A percentile compares a stretch with the other conserved stretches of the same genome.
Conservation (phyloP, 129 eudicot species). For the Tagetes patula region DNA sequence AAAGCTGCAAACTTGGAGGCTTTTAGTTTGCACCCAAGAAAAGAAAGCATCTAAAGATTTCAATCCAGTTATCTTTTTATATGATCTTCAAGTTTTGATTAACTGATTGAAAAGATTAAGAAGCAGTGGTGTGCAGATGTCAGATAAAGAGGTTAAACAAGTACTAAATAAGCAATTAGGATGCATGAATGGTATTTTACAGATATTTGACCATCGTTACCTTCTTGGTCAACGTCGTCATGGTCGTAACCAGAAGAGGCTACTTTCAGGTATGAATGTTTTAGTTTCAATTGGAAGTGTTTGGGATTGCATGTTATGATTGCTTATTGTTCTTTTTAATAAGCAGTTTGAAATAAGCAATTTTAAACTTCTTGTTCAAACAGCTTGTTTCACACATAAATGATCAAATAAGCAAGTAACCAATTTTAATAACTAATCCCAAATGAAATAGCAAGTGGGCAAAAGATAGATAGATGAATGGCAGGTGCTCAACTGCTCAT, state of each 20-base stretch:
- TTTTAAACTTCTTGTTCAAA: not conserved
- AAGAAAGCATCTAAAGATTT: constrained; percentile 32
- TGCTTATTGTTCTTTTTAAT: not conserved
- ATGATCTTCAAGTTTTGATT: constrained; percentile 16
- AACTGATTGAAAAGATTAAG: not conserved
- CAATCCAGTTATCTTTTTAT: constrained; percentile 9
- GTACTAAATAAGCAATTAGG: constrained; percentile 74
- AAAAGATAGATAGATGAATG: not conserved
- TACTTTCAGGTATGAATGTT: constrained; percentile 50
- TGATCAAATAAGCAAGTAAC: not conserved
- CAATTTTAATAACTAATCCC: not conserved
- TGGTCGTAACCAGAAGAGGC: constrained; percentile 49
- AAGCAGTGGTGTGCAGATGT: constrained; percentile 36
- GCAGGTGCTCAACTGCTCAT: not conserved
- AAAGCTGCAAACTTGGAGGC: constrained; percentile 35
- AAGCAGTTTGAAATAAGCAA: too few relatives aligned
- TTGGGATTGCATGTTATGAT: not conserved
- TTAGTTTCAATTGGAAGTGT: not conserved
- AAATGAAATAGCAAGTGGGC: not conserved
- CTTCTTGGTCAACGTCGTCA: constrained; percentile 51
- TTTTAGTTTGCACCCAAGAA: constrained; percentile 29
- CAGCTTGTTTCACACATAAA: not conserved
- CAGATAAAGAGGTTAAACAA: constrained; percentile 55
- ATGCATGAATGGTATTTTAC: constrained; percentile 91
- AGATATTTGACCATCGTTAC: constrained; percentile 65